A percentile compares a stretch with the other conserved stretches of the same genome.
Conservation (phyloP, 2,329 filamentous ascomycete species). For the Venturia asperata region DNA sequence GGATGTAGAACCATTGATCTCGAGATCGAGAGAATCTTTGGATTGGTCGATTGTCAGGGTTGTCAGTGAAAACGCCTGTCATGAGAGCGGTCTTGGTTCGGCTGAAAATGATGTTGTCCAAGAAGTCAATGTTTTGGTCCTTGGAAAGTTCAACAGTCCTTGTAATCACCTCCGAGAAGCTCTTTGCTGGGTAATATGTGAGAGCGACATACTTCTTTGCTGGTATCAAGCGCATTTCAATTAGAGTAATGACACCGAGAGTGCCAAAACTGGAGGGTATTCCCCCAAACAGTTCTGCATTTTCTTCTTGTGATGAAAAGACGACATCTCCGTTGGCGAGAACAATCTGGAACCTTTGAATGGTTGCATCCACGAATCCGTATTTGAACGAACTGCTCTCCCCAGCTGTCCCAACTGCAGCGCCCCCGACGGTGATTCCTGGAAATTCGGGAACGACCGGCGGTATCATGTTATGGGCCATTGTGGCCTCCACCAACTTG, state of each 20-base stretch:
- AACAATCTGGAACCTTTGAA: constrained; percentile 58
- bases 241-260: constrained; percentile 55
- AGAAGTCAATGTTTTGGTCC: constrained; percentile 37
- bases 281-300: constrained; percentile 56
- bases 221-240: constrained; percentile 41
- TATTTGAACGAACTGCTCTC: constrained; percentile 64
- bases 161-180: constrained; percentile 35
- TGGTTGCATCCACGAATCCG: constrained; percentile 57
- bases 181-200: constrained; percentile 40
- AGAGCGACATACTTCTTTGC: constrained; percentile 44
- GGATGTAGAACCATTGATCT: constrained; percentile 48
- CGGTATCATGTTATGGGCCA: constrained; percentile 52
- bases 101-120: constrained; percentile 46
- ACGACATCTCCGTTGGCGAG: constrained; percentile 53
- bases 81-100: constrained; percentile 38
- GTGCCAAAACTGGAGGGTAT: constrained; percentile 61
- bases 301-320: constrained; percentile 47
- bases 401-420: constrained; percentile 59
- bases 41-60: constrained; percentile 16
- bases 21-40: constrained; percentile 36
- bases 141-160: constrained; percentile 34
- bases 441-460: constrained; percentile 66
- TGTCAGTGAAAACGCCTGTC: constrained; percentile 35
- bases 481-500: constrained; percentile 50
- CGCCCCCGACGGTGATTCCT: constrained; percentile 64